Base-by-base conservation (phyloP, 2,329 filamentous ascomycete genomes). In the Fusarium virguliforme region DNA sequence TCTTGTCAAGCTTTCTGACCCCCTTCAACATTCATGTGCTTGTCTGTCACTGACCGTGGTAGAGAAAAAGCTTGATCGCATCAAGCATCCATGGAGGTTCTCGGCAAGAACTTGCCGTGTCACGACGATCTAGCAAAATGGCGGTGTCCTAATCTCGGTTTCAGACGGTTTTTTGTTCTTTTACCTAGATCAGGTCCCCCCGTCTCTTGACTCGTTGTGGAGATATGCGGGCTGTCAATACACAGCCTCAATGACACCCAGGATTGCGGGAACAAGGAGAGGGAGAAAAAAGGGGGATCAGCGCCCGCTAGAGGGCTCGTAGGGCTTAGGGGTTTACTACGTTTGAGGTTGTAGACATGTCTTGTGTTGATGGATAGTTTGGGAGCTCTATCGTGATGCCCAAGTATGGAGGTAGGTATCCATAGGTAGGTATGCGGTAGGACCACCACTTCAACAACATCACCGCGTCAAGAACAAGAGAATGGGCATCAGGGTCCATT, bases 201-300 rank as follows among this genome's bases (percentile, higher is more conserved):
- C 41, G 41, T 46, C 41, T 46, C 41, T 46, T 46, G 24, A 46
- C 41, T 46, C 24, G 41, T 28, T 46, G 41, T 46, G 41, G 41
- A 28, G 41, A 46, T 46, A 46, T 46, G 41, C 41, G 41, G 41
- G 41, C 41, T 46, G 24, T 46, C 41, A 46, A 28, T 13, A 46
- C 41, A 46, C 24, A 46, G 41, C 41, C 41, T 46, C 41, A 46
- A 46, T 46, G 24, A 28, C 41, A 46, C 24, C 41, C 24, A 46
- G 41, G 41, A 15, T 46, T 46, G 41, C 28, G 41, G 41, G 41
- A 46, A 28, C 41, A 8, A 46, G 24, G 41, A 46, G 24, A 4
- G 1, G 9, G 6, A 32, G n/a, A 46, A 46, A 46, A 46, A 26
- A 9, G 41, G 41, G 41, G 41, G 41, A 46, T 46, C 41, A 22